Conservation (phyloP, 768 basidiomycete genomes). For the Leccinum variicolor region DNA sequence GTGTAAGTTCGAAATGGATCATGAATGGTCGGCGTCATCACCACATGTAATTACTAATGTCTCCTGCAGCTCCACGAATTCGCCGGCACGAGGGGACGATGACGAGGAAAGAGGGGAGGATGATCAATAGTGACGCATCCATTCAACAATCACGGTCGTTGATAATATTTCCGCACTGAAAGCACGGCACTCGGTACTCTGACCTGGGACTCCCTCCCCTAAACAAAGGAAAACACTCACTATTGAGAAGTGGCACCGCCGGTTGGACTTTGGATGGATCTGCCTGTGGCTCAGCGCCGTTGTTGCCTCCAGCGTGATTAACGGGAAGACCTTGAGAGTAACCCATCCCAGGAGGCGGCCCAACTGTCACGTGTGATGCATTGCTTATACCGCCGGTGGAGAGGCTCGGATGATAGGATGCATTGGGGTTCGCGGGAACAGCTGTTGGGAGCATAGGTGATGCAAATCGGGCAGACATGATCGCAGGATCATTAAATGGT, state of each 20-base stretch:
- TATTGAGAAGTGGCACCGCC: slow-evolving; percentile 34
- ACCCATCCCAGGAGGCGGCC: slow-evolving; percentile 68
- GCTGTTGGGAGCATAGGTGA: slow-evolving; percentile 33
- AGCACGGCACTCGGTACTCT: slow-evolving; percentile 87
- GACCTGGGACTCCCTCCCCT: slow-evolving; percentile 78
- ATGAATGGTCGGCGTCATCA: slow-evolving; percentile 20
- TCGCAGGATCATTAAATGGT: slow-evolving; percentile 72
- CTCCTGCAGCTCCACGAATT: slow-evolving; percentile 28
- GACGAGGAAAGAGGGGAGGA: slow-evolving; percentile 22
- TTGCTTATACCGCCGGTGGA: slow-evolving; percentile 15
- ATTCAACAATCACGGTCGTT: slow-evolving; percentile 57
- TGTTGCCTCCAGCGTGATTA: slow-evolving; percentile 18
- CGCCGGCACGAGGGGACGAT: slow-evolving; percentile 23
- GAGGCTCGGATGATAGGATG: slow-evolving; percentile 9
- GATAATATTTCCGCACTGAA: slow-evolving; percentile 84
- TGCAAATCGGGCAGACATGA: slow-evolving; percentile 72
- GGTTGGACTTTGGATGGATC: slow-evolving; percentile 27
- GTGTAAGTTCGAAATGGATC: slow-evolving; percentile 8
- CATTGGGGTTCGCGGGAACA: slow-evolving; percentile 8
- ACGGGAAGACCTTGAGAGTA: slow-evolving; percentile 35
- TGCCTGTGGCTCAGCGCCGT: slow-evolving; percentile 17
- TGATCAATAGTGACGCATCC: slow-evolving; percentile 30
- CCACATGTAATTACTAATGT: slow-evolving; percentile 17
- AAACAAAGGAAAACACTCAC: slow-evolving; percentile 63
- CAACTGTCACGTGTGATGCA: slow-evolving; percentile 35